Conservation (phyloP, 768 basidiomycete species). For the Filobasidium wieringae region DNA sequence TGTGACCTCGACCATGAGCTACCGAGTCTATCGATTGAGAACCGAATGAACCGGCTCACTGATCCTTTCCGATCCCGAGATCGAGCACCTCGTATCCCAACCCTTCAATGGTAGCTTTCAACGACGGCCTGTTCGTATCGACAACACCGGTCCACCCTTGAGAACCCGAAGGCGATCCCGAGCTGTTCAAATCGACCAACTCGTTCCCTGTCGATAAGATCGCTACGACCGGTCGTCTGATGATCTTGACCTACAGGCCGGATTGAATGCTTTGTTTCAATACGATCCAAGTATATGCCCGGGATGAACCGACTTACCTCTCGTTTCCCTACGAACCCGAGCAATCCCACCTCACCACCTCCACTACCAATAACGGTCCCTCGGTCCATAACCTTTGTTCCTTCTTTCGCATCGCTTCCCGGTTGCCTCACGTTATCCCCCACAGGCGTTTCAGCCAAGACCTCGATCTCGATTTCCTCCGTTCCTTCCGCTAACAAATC, state of each 20-base stretch:
- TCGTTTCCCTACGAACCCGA: conserved; percentile 63
- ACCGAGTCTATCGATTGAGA: background rate
- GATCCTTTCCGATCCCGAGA: conserved; percentile 64
- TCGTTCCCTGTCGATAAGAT: conserved; percentile 81
- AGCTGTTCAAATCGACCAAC: conserved; percentile 52
- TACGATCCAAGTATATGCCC: too few species aligned
- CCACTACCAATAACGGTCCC: conserved; percentile 52
- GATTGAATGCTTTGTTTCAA: too few species aligned
- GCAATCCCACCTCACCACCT: conserved; percentile 73
- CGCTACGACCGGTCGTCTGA: conserved; percentile 62
- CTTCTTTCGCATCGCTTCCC: conserved; percentile 60
- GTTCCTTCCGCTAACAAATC: conserved; percentile 35
- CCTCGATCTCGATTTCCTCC: conserved; percentile 63
- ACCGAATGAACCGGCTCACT: background rate
- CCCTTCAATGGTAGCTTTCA: conserved; percentile 56
- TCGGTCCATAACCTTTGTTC: conserved; percentile 51
- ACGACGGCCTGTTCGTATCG: conserved; percentile 76
- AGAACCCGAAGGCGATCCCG: conserved; percentile 23
- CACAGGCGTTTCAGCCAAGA: conserved; percentile 48
- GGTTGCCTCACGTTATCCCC: conserved; percentile 64
- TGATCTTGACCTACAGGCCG: conserved; percentile 56
- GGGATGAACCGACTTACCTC: conserved; percentile 47
- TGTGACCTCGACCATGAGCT: background rate
- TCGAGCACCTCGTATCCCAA: conserved; percentile 68
- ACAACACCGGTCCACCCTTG: conserved; percentile 59